Evolutionary conservation across 345 rosid genomes (phyloP).

Genomic region (Heritiera fomes): DNA sequence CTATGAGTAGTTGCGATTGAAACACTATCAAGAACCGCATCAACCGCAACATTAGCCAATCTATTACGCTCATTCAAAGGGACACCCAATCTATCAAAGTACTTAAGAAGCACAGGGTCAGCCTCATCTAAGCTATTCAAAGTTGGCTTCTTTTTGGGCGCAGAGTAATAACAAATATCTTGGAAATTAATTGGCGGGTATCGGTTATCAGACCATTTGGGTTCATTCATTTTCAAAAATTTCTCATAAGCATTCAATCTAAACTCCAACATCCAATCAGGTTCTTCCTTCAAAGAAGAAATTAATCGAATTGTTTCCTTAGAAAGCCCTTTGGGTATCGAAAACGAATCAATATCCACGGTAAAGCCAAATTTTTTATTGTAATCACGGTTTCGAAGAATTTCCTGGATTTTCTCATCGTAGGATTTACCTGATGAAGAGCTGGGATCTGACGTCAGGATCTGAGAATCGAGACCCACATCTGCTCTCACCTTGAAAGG

Average conservation of each 20-base stretch:
- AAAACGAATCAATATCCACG: slow-evolving; percentile 66
- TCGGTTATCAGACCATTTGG: slow-evolving; percentile 85
- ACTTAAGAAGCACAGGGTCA: slow-evolving; percentile 72
- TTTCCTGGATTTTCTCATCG: slow-evolving; percentile 66
- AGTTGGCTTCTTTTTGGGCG: slow-evolving; percentile 79
- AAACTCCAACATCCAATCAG: slow-evolving; percentile 88
- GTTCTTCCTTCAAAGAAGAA: slow-evolving; percentile 73
- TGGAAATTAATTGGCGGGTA: slow-evolving; percentile 74
- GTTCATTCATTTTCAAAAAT: slow-evolving; percentile 68
- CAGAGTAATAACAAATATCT: slow-evolving; percentile 87
- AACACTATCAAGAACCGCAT: slow-evolving; percentile 91
- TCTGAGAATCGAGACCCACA: slow-evolving; percentile 42
- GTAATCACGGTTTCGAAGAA: slow-evolving; percentile 71
- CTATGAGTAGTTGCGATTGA: slow-evolving; percentile 87
- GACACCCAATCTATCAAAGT: slow-evolving; percentile 72
- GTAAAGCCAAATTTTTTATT: slow-evolving; percentile 71
- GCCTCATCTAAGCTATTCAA: slow-evolving; percentile 86
- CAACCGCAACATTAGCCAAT: slow-evolving; percentile 86
- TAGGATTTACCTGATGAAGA: slow-evolving; percentile 47
- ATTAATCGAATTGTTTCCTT: slow-evolving; percentile 64
- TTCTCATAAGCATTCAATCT: slow-evolving; percentile 75
- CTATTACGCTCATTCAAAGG: slow-evolving; percentile 78
- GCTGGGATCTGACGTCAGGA: slow-evolving; percentile 36
- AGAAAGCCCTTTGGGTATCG: slow-evolving; percentile 86
- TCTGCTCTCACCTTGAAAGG: slow-evolving; percentile 49